Conservation (phyloP, 768 basidiomycete genomes). For the Psilocybe cyanescens region DNA sequence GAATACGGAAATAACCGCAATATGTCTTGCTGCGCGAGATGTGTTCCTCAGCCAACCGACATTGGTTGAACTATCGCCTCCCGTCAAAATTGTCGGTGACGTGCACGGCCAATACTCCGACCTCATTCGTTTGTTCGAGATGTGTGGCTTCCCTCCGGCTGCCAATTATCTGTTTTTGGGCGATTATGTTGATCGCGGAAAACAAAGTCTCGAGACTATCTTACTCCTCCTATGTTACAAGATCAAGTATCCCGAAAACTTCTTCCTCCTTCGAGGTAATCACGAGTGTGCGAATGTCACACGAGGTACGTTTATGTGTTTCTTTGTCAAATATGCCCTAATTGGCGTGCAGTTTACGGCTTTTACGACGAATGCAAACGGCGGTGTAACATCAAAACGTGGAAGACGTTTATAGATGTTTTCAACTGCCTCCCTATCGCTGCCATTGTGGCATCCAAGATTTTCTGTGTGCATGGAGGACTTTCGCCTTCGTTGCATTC, state of each 20-base stretch:
- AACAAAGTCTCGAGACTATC: conserved; percentile 98
- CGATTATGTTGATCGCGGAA: conserved; percentile 98
- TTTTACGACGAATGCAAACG: conserved; percentile 99
- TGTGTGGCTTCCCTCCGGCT: conserved; percentile 98
- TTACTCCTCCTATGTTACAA: conserved; percentile 97
- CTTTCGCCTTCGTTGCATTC: conserved; percentile 90
- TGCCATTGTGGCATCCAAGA: conserved; percentile 98
- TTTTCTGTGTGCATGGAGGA: conserved; percentile 98
- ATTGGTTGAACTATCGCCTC: conserved; percentile 94
- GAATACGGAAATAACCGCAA: conserved; percentile 92
- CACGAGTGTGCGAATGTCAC: conserved; percentile 99
- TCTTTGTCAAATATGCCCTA: conserved; percentile 18
- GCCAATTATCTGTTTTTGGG: conserved; percentile 99
- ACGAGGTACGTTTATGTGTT: conserved; percentile 65
- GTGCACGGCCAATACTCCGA: conserved; percentile 99
- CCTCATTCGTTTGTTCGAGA: conserved; percentile 97
- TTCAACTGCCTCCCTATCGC: conserved; percentile 99
- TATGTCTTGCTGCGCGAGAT: conserved; percentile 95
- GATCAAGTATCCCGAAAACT: conserved; percentile 99
- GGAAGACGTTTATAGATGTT: conserved; percentile 99
- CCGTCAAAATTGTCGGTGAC: conserved; percentile 99
- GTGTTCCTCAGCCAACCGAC: conserved; percentile 97
- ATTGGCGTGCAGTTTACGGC: conserved; percentile 77
- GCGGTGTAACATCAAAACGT: conserved; percentile 98
- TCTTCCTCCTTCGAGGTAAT: conserved; percentile 96